Evolutionary conservation across 23 red algal genomes (phyloP), one percentile per base, ranked within the genome.

Genomic region (Gracilaria gracilis): DNA sequence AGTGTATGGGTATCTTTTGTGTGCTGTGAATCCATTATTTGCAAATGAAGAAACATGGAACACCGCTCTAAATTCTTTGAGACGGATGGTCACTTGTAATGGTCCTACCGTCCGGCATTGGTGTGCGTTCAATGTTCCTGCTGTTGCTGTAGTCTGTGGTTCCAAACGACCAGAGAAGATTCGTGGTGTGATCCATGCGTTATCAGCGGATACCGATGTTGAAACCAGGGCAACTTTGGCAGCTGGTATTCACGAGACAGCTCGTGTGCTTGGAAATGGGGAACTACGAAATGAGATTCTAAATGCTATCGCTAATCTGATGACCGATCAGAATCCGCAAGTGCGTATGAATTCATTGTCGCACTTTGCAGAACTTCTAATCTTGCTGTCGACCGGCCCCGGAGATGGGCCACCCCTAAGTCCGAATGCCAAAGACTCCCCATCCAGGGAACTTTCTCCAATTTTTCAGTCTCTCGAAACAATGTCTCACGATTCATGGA

Each of bases 251-350:
- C 94, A 96, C 55, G 94, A 96, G 51, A 88, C 88, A 38, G 81
- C 94, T 24, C 86, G 94, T 35, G 57, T 91, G 0, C 80, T 96
- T 5, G 86, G 77, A 54, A 80, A 86, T 21, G 86, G 84, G 21
- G 82, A 82, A 27, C 94, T 96, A 29, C 31, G 94, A 62, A 81
- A 84, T 24, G 94, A 96, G 59, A 84, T 92, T 61, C 61, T 91
- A 29, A 59, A 31, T 35, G 74, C 94, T 42, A 93, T 96, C 51
- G 81, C 83, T 20, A 88, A 85, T 29, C 50, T 96, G 23, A 91
- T 96, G 94, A 92, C 94, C 3, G 94, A 96, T 61, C 94, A 96
- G 85, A 96, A 91, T 78, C 94, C 94, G 33, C 94, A 91, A 79
- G 94, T 96, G 31, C 87, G 94, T n/a, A 92, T 88, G 82, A 96